Evolutionary conservation across 2,329 filamentous ascomycete species (phyloP).

Genomic region (Fusarium proliferatum): DNA sequence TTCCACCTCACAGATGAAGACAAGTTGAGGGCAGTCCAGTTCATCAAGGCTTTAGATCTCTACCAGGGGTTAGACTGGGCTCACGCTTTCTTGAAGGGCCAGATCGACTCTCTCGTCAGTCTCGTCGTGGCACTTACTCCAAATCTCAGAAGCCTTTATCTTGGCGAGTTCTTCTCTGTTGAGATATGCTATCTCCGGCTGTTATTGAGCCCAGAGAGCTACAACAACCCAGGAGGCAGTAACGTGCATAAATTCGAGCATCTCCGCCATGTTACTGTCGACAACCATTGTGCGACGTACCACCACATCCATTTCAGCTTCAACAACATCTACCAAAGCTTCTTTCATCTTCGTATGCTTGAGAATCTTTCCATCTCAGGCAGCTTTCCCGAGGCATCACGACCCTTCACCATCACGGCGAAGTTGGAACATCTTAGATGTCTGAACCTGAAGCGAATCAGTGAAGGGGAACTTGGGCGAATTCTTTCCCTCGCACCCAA

Average conservation of each 20-base stretch:
- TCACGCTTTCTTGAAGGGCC: not conserved
- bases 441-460: not conserved
- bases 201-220: not conserved
- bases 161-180: not conserved
- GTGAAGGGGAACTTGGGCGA: not conserved
- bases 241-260: not conserved
- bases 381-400: fast-evolving
- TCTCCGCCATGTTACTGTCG: not conserved
- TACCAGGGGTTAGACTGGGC: not conserved
- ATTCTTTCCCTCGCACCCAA: not conserved
- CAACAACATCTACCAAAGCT: not conserved
- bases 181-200: not conserved
- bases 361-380: not conserved
- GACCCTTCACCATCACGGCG: fast-evolving
- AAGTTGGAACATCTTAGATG: not conserved
- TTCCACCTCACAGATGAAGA: not conserved
- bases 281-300: not conserved
- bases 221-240: fast-evolving
- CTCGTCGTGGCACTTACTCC: not conserved
- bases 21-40: not conserved
- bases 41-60: not conserved
- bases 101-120: not conserved
- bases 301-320: not conserved
- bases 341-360: not conserved
- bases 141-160: not conserved